Base-by-base conservation (phyloP, 306 rosid genomes). In the Lupinus albus region DNA sequence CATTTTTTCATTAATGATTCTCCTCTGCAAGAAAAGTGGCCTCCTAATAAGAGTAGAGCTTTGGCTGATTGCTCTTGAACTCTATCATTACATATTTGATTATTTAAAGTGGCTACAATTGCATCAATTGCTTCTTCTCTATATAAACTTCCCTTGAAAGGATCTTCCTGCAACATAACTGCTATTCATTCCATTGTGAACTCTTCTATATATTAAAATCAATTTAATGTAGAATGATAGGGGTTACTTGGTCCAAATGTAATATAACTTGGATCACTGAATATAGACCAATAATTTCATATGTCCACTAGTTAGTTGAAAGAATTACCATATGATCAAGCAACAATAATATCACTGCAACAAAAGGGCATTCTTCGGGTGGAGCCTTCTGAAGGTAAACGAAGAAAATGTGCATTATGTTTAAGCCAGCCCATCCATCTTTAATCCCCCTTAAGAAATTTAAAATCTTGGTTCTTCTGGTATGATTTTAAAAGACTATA, bases 241-340 rank as follows among this genome's bases (percentile, higher is more conserved):
- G 15, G 8, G 32, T 38, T 68, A 36, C 0, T 25, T 25, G 28
- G 28, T 25, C 28, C 28, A 25, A 25, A 25, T 4, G 28, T 47
- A 38, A 48, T n/a, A 48, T 4, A 20, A 38, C 60, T 69, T 45
- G 0, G 50, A 44, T 38, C 21, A 61, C 36, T 61, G 46, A 25
- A 55, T 15, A 71, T 7, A 39, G 15, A 54, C 49, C 47, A 48
- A 71, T 30, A 51, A 57, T 49, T 67, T 42, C 10, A 49, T 13
- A 36, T 11, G 38, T 48, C 53, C 6, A 56, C 20, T 32, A 2
- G 21, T 59, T 54, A 73, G 67, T 41, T 80, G 72, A 46, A 63
- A 64, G 78, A 75, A 62, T 88, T 86, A 92, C 96, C 95, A 85
- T 72, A 70, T 87, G 81, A 87, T 92, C 95, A 80, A 92, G 95